Percentiles rank a stretch among this genome's conserved stretches.
phyloP scores from a whole-genome alignment of 2,329 filamentous ascomycete species.

The Emericellopsis atlantica region DNA sequence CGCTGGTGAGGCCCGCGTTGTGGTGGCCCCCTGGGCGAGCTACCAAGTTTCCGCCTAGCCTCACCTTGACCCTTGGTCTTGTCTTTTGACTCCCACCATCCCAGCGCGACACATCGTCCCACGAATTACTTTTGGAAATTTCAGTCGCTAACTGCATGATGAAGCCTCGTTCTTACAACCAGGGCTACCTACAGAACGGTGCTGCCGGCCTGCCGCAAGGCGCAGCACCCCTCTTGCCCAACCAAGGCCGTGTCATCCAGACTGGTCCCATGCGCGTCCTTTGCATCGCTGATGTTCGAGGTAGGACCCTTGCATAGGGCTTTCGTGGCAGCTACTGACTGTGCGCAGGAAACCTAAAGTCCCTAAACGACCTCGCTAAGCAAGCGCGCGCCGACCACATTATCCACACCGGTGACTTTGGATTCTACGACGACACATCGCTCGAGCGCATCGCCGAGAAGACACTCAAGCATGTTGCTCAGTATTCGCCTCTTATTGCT shows the following conservation, averaged over 20 bases:
- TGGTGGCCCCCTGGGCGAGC: too few relatives aligned
- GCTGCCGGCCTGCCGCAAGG: constrained; percentile 40
- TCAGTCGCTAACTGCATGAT: constrained; percentile 8
- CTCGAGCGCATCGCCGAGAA: constrained; percentile 97
- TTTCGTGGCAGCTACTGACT: too few relatives aligned
- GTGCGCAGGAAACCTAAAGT: constrained; percentile 72
- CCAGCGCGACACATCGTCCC: too few relatives aligned
- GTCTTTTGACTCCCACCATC: too few relatives aligned
- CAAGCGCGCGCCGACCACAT: constrained; percentile 94
- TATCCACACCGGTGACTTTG: constrained; percentile 97
- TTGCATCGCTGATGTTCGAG: constrained; percentile 62
- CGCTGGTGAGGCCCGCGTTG: too few relatives aligned
- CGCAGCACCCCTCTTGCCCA: constrained; percentile 52
- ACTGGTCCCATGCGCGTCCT: constrained; percentile 54
- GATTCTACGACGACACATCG: constrained; percentile 95
- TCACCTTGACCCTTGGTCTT: too few relatives aligned
- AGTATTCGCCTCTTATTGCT: constrained; percentile 89
- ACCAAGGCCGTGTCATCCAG: constrained; percentile 55
- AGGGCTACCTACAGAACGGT: constrained; percentile 52
- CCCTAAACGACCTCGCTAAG: constrained; percentile 90
- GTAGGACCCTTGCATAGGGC: constrained; percentile 23
- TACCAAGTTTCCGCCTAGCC: too few relatives aligned
- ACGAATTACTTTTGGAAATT: too few relatives aligned
- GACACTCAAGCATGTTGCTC: constrained; percentile 94
- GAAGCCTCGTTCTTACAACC: constrained; percentile 32